A percentile compares a stretch with the other conserved stretches of the same genome.
These are phyloP conservation scores for Thymus quinquecostatus DNA, from an alignment of 257 asterid genomes.

Conservation along the genomic window DNA sequence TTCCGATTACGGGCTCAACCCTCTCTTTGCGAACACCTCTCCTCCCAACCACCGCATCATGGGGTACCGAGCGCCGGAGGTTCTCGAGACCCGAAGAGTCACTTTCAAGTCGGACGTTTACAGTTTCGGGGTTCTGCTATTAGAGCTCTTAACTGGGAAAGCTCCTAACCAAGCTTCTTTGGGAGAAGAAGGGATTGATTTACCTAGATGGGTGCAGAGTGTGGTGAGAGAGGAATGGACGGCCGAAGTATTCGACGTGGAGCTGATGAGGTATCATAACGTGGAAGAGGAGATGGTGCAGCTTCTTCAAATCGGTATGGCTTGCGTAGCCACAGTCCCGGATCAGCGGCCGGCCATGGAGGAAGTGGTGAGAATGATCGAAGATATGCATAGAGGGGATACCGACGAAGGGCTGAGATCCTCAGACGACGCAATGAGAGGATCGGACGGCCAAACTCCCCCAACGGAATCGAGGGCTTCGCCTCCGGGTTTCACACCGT, in stretches of 20 bases:
- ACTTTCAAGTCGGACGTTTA: constrained; percentile 82
- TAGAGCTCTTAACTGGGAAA: constrained; percentile 90
- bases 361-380: constrained; percentile 80
- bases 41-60: constrained; percentile 78
- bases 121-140: constrained; percentile 78
- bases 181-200: constrained; percentile 92
- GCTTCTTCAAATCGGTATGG: constrained; percentile 94
- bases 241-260: constrained; percentile 93
- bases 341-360: constrained; percentile 83
- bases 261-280: constrained; percentile 88
- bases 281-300: constrained; percentile 99
- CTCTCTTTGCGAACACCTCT: constrained; percentile 66
- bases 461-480: constrained; percentile 69
- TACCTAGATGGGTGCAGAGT: constrained; percentile 98
- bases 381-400: constrained; percentile 75
- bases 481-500: constrained; percentile 66
- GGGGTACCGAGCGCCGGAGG: constrained; percentile 96
- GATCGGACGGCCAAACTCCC: constrained; percentile 82
- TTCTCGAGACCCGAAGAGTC: constrained; percentile 79
- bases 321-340: constrained; percentile 78
- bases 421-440: constrained; percentile 74
- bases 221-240: constrained; percentile 99
- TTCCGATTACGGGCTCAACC: constrained; percentile 80
- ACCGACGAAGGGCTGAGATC: constrained; percentile 77
- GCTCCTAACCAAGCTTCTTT: constrained; percentile 93